Evolutionary conservation across 192 early-diverging fungal species (phyloP).

Genomic region (Cetraspora pellucida): DNA sequence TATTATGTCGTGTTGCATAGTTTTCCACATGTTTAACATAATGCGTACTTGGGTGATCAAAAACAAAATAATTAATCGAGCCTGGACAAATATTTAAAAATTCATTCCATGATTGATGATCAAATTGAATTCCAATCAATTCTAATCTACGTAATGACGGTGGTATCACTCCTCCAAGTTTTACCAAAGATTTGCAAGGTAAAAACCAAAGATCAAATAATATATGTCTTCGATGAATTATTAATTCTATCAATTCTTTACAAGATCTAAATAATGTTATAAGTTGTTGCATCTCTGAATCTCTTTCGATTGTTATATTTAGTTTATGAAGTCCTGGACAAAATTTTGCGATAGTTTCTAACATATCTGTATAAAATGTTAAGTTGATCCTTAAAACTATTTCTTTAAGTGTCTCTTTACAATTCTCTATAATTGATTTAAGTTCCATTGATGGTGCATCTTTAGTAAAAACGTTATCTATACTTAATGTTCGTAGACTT

Average conservation of each 20-base stretch:
- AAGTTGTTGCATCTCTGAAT: not conserved
- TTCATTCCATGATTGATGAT: not conserved
- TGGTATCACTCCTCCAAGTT: conserved; percentile 10
- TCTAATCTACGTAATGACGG: not conserved
- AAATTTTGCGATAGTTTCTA: conserved; percentile 9
- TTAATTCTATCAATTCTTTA: conserved; percentile 9
- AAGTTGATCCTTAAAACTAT: conserved; percentile 3
- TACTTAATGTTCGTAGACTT: not conserved
- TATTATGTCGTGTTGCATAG: not conserved
- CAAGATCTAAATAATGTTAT: conserved; percentile 8
- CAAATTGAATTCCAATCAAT: not conserved
- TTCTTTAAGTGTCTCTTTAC: not conserved
- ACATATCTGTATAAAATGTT: not conserved
- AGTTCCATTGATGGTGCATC: conserved; percentile 4
- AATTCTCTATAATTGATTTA: conserved; percentile 1
- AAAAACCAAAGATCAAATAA: not conserved
- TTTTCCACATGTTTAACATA: not conserved
- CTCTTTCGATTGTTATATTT: conserved; percentile 6
- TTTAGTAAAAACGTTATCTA: not conserved
- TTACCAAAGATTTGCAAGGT: not conserved
- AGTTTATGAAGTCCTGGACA: conserved; percentile 5
- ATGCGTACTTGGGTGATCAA: not conserved
- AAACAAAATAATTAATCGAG: conserved; percentile 13
- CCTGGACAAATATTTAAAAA: conserved; percentile 3
- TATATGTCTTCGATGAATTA: not conserved